Evolutionary conservation across 2,329 filamentous ascomycete species (phyloP).

Genomic region (Sporothrix curviconia): DNA sequence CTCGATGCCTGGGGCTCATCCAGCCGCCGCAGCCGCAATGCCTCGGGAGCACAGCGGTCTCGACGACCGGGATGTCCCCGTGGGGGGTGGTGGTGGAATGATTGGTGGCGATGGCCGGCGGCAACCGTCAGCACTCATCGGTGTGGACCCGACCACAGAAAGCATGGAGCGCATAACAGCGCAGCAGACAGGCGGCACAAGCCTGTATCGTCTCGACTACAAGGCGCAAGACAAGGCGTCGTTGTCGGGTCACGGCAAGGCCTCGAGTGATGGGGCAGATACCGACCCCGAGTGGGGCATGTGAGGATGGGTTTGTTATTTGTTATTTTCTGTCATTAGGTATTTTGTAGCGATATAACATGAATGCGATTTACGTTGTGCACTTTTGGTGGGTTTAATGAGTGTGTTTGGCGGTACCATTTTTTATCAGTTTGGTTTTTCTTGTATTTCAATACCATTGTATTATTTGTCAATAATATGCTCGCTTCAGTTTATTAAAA

Average conservation of each 20-base stretch:
- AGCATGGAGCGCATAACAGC: conserved; percentile 17
- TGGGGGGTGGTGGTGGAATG: not conserved
- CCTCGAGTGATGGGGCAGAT: not conserved
- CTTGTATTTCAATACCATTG: too few species aligned
- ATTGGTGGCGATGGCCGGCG: not conserved
- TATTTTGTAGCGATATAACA: too few species aligned
- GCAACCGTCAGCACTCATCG: not conserved
- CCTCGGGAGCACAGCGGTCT: conserved; percentile 12
- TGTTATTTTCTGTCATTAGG: not conserved
- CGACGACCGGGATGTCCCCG: conserved; percentile 1
- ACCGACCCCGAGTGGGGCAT: not conserved
- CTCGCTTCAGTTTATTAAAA: too few species aligned
- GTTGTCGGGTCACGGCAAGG: not conserved
- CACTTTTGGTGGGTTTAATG: too few species aligned
- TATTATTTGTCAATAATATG: too few species aligned
- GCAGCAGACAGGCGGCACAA: not conserved
- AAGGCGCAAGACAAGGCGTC: not conserved
- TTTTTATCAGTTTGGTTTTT: too few species aligned
- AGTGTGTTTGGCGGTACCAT: too few species aligned
- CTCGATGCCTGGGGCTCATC: conserved; percentile 20
- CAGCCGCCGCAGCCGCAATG: conserved; percentile 8
- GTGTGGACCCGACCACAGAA: conserved; percentile 5
- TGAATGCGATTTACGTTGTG: too few species aligned
- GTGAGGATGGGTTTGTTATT: not conserved
- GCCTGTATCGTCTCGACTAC: not conserved